These are phyloP conservation scores for California macrophylla DNA, from an alignment of 441 rosid genomes.

Conservation along the genomic window DNA sequence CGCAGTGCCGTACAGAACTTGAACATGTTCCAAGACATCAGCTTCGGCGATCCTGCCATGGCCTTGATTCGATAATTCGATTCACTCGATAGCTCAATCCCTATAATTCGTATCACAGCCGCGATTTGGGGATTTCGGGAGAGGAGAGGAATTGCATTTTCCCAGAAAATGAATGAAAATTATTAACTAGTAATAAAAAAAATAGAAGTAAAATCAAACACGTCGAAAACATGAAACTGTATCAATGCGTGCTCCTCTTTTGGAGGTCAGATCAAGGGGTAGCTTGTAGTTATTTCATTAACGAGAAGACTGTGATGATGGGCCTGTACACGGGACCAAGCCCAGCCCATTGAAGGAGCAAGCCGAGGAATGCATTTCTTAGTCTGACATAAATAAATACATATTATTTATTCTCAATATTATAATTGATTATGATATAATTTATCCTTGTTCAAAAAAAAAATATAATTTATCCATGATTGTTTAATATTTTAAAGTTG, in stretches of 20 bases:
- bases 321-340: not conserved
- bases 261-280: too few species aligned
- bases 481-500: too few species aligned
- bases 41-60: not conserved
- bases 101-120: not conserved
- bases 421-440: too few species aligned
- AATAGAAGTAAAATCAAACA: not conserved
- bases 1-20: conserved; percentile 5
- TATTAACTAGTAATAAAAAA: not conserved
- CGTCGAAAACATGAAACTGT: not conserved
- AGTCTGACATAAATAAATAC: too few species aligned
- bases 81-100: not conserved
- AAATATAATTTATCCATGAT: too few species aligned
- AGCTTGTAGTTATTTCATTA: not conserved
- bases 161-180: not conserved
- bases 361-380: too few species aligned
- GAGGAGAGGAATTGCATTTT: not conserved
- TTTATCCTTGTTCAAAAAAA: too few species aligned
- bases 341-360: not conserved
- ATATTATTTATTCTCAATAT: too few species aligned
- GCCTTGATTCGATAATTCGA: not conserved
- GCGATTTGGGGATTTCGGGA: not conserved
- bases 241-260: not conserved
- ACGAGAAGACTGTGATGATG: not conserved
- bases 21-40: not conserved